Conservation (phyloP, 192 early-diverging fungal species). For the Rhizoclosmatium sp. region DNA sequence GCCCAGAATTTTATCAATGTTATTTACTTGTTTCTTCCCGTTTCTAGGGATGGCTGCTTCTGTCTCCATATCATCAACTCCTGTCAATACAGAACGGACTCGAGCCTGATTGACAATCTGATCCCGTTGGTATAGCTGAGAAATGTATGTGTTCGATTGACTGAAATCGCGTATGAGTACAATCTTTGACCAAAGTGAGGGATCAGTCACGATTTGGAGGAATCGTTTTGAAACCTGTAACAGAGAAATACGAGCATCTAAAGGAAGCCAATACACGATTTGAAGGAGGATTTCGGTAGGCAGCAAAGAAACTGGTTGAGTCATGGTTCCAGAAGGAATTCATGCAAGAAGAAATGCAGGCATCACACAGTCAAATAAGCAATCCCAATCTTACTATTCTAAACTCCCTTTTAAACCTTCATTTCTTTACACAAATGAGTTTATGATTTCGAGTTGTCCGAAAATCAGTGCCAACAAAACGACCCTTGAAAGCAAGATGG, state of each 20-base stretch:
- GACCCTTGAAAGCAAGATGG: too few species aligned
- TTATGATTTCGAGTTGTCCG: too few species aligned
- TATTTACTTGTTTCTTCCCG: neutral
- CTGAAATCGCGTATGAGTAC: conserved; percentile 2
- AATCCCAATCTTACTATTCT: too few species aligned
- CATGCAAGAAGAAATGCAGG: too few species aligned
- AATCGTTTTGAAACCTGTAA: neutral
- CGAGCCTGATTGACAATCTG: neutral
- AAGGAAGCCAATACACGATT: neutral
- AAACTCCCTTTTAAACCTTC: too few species aligned
- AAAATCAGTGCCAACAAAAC: too few species aligned
- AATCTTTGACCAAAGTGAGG: neutral
- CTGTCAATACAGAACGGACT: neutral
- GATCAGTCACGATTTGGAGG: neutral
- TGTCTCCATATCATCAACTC: neutral
- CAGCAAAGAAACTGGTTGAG: too few species aligned
- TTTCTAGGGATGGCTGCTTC: neutral
- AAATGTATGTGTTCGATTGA: neutral
- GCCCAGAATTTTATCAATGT: neutral
- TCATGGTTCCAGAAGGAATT: too few species aligned
- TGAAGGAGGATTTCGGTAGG: conserved; percentile 1
- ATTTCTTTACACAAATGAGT: too few species aligned
- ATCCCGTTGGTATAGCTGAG: neutral
- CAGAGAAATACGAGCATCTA: neutral
- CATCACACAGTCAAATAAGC: too few species aligned